A percentile compares a stretch with the other conserved stretches of the same genome.
These are phyloP conservation scores for Schoenoplectus tabernaemontani DNA, from an alignment of 202 grass and related monocot genomes.

Conservation along the genomic window DNA sequence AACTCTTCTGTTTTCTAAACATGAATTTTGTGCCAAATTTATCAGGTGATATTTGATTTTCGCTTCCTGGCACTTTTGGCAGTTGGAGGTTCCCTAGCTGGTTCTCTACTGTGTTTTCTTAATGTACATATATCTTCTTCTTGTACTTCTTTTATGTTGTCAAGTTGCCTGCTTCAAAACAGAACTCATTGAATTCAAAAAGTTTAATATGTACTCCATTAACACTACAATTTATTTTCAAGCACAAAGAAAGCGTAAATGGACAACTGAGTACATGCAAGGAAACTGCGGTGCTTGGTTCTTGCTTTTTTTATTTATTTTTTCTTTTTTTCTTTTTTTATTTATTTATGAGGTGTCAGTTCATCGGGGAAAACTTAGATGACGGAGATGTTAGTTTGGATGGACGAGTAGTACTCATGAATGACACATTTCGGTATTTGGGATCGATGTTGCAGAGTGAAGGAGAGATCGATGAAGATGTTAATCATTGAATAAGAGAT, in stretches of 20 bases:
- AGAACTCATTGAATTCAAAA: neutral
- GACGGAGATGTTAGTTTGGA: too few relatives aligned
- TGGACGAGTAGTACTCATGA: too few relatives aligned
- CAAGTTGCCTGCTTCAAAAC: neutral
- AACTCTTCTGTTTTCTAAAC: neutral
- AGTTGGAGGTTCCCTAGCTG: constrained; percentile 70
- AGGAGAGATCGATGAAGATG: too few relatives aligned
- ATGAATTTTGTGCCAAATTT: neutral
- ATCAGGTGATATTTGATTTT: constrained; percentile 91
- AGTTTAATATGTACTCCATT: neutral
- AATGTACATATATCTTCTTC: constrained; percentile 41
- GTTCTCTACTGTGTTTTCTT: constrained; percentile 86
- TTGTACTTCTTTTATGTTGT: neutral
- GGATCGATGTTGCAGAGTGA: too few relatives aligned
- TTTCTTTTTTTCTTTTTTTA: too few relatives aligned
- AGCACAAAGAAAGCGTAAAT: neutral
- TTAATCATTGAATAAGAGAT: too few relatives aligned
- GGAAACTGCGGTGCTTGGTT: neutral
- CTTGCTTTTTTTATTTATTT: neutral
- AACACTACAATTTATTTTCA: neutral
- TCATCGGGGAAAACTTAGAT: too few relatives aligned
- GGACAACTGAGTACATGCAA: neutral
- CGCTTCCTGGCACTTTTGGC: constrained; percentile 90
- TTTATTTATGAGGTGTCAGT: too few relatives aligned
- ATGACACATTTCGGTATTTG: too few relatives aligned